Base-by-base conservation (phyloP, 2,329 filamentous ascomycete species). In the Tolypocladium sp. region DNA sequence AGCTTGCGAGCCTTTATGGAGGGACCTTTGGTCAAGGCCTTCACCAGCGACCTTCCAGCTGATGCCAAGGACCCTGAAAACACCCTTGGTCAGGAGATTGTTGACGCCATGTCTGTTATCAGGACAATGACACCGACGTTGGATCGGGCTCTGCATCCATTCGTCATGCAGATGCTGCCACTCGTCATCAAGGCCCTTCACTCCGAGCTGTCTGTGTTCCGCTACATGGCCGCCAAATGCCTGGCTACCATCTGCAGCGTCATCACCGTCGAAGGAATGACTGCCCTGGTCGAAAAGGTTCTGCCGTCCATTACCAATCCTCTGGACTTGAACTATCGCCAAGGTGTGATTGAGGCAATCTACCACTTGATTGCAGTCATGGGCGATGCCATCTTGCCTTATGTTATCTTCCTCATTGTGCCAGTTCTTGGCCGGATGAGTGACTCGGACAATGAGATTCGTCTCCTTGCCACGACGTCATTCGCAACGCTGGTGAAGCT, bases 311-410 rank as follows among this genome's bases (percentile, higher is more conserved):
- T 97, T 73, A 94, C 82, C 76, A 97, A 97, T 67, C 89, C 91
- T 1, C 76, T 95, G 61, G 93, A 99, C 68, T 82, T 97, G 37
- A 88, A 91, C 69, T 89, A 88, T 75, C 88, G 94, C 44, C 94
- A 99, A 76, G 94, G 94, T 63, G 92, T 91, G 7, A 94, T 96
- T 59, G 94, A 99, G 74, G 91, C 87, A 66, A 90, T 99, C 61
- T 99, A 99, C 71, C 94, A 99, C 73, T 79, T 99, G 60, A 99
- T 99, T 63, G 91, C 95, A 61, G 92, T 97, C 57, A 99, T 99
- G 94, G 94, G 96, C 62, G 94, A 97, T 70, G 84, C 85, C 42
- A 99, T 99, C 59, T 76, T 99, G 37, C 94, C 95, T 3, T 99
- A 99, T 69, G 94, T 99, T 63, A 97, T 99, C 68, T 99, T 99